Evolutionary conservation across 306 rosid genomes (phyloP), one percentile per base, ranked within the genome.

Genomic region (Vigna radiata): DNA sequence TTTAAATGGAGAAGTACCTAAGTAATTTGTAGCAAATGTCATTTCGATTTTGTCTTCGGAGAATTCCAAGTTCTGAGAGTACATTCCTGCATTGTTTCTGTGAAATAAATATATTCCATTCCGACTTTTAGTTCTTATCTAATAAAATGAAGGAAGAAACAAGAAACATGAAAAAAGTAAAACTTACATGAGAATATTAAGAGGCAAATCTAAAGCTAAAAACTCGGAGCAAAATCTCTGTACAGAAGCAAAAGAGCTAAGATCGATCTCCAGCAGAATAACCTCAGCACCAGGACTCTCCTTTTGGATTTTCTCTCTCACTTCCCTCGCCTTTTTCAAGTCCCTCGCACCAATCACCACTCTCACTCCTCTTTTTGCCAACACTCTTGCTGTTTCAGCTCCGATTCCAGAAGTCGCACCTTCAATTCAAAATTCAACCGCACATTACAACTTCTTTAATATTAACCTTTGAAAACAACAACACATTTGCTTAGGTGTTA

Each of bases 21-120:
- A 84, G 82, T 95, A 95, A 84, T 95, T 95, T 41, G 99, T 95
- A 15, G 99, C 97, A 88, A 90, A 92, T 81, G 99, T 92, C 96
- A 92, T 83, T 87, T 95, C 99, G 68, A 89, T 81, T 88, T 95
- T 95, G 72, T 92, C 97, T 71, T 91, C 97, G 0, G 97, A 95
- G 84, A 89, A 91, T 82, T 95, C 97, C 88, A 95, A 62, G 18
- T 80, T 80, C 19, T 86, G 90, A 54, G 97, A 92, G 89, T 69
- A 95, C 6, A 87, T 77, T 41, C 99, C 99, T 7, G 97, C 99
- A 80, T 95, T 95, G 80, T 95, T 95, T 92, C 98, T 95, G 89
- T 71, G 77, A 80, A 82, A 68, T 11, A 73, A 25, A 80, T 62
- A 25, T 4, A 56, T 62, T 63, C 54, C 47, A 56, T 54, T 63